phyloP scores from a whole-genome alignment of 345 rosid genomes.

The Linum lewisii region DNA sequence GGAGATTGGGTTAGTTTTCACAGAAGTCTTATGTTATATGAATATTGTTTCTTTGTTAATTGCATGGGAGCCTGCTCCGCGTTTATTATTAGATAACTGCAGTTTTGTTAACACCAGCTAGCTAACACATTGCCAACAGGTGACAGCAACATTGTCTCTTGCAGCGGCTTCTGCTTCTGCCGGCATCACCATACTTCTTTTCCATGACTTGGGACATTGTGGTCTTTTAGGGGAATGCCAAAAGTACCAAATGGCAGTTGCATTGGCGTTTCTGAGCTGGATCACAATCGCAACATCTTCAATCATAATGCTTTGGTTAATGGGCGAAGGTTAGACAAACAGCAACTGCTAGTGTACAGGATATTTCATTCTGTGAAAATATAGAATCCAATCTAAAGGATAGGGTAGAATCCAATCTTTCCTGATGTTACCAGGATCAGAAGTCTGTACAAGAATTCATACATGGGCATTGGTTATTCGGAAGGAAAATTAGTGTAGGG shows the following conservation, averaged over 20 bases:
- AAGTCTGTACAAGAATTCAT: not conserved
- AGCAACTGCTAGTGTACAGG: not conserved
- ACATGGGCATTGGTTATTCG: not conserved
- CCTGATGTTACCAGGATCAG: not conserved
- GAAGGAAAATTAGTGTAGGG: no score
- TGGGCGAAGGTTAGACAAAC: conserved; percentile 36
- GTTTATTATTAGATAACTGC: not conserved
- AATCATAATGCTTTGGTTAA: conserved; percentile 71
- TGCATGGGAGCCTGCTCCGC: not conserved
- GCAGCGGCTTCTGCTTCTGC: conserved; percentile 71
- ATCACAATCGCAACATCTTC: conserved; percentile 48
- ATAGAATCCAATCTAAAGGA: not conserved
- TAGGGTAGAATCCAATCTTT: not conserved
- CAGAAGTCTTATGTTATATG: not conserved
- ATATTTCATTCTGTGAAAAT: not conserved
- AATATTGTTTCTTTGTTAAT: not conserved
- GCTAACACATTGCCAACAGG: conserved; percentile 28
- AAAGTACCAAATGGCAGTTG: conserved; percentile 54
- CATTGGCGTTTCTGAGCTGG: conserved; percentile 74
- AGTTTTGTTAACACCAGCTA: conserved; percentile 2
- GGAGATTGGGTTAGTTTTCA: conserved; percentile 69
- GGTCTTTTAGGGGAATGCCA: conserved; percentile 38
- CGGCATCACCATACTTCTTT: conserved; percentile 48
- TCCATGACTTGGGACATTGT: conserved; percentile 47
- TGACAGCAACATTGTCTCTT: conserved; percentile 52